Conservation (phyloP, 2,329 filamentous ascomycete species). For the Dactylonectria estremocensis region DNA sequence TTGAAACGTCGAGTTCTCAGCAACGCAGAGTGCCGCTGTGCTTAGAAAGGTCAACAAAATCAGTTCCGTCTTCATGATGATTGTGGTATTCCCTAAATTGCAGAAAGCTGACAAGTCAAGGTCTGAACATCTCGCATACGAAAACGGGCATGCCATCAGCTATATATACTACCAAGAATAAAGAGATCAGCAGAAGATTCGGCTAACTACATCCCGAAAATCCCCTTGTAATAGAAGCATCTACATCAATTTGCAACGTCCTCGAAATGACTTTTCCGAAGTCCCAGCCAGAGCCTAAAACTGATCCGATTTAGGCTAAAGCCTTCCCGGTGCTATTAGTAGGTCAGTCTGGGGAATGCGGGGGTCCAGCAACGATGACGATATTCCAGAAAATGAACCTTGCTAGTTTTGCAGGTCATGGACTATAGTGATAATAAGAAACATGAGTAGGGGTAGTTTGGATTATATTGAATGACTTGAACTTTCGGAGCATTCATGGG, state of each 20-base stretch:
- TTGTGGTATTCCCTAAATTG: neutral
- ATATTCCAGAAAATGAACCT: neutral
- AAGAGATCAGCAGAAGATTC: neutral
- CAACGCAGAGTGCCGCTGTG: neutral
- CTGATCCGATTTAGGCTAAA: slow-evolving; percentile 1
- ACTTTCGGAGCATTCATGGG: too few species aligned
- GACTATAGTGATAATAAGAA: too few species aligned
- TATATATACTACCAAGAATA: neutral
- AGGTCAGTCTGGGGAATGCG: neutral
- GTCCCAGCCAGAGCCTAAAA: neutral
- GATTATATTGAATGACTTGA: too few species aligned
- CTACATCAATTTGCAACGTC: neutral
- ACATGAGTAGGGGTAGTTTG: too few species aligned
- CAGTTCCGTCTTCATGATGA: slow-evolving; percentile 6
- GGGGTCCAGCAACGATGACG: neutral
- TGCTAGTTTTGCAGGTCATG: neutral
- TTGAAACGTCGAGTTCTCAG: slow-evolving; percentile 33
- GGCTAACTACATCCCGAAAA: neutral
- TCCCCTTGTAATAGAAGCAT: neutral
- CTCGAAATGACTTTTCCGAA: slow-evolving; percentile 1
- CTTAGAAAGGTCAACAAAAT: neutral
- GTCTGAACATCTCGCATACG: neutral
- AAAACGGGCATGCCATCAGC: neutral
- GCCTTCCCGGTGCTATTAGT: neutral
- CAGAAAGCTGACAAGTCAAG: neutral